Conservation (phyloP, 2,329 filamentous ascomycete species). For the Cladosporium colombiae region DNA sequence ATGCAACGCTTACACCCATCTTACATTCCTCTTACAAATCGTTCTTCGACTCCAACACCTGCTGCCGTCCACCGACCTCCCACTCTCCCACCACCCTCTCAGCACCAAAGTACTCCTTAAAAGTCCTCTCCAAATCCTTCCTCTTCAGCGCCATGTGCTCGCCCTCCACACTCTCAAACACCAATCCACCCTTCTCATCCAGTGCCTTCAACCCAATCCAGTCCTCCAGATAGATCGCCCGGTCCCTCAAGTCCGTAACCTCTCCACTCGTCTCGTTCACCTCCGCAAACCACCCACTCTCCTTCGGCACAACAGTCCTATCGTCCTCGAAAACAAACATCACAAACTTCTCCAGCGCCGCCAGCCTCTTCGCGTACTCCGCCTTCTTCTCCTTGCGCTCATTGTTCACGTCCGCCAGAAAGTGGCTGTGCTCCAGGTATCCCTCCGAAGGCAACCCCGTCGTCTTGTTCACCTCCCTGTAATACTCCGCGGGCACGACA, state of each 20-base stretch:
- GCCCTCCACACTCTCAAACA: slow-evolving; percentile 72
- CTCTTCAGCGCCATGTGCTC: slow-evolving; percentile 80
- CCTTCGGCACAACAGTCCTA: slow-evolving; percentile 81
- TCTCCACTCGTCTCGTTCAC: slow-evolving; percentile 67
- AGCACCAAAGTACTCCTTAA: slow-evolving; percentile 66
- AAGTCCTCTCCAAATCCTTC: slow-evolving; percentile 64
- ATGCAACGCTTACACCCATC: background rate
- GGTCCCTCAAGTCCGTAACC: slow-evolving; percentile 66
- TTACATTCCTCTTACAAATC: background rate
- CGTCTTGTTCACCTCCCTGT: slow-evolving; percentile 64
- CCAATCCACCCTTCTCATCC: slow-evolving; percentile 75
- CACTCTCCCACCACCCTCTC: slow-evolving; percentile 30
- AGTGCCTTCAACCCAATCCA: slow-evolving; percentile 84
- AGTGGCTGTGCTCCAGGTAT: slow-evolving; percentile 82
- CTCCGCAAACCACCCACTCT: slow-evolving; percentile 88
- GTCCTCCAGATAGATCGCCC: slow-evolving; percentile 80
- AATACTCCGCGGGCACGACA: slow-evolving; percentile 94
- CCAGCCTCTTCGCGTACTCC: slow-evolving; percentile 71
- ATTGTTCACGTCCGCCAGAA: slow-evolving; percentile 95
- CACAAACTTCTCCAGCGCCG: slow-evolving; percentile 71
- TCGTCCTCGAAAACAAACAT: slow-evolving; percentile 92
- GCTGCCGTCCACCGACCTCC: background rate
- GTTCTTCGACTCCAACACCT: slow-evolving; percentile 6
- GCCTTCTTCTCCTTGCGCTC: slow-evolving; percentile 71
- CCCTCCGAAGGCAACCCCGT: slow-evolving; percentile 57